These are phyloP conservation scores for Gloeophyllum trabeum DNA, from an alignment of 768 basidiomycete species.

Conservation along the genomic window DNA sequence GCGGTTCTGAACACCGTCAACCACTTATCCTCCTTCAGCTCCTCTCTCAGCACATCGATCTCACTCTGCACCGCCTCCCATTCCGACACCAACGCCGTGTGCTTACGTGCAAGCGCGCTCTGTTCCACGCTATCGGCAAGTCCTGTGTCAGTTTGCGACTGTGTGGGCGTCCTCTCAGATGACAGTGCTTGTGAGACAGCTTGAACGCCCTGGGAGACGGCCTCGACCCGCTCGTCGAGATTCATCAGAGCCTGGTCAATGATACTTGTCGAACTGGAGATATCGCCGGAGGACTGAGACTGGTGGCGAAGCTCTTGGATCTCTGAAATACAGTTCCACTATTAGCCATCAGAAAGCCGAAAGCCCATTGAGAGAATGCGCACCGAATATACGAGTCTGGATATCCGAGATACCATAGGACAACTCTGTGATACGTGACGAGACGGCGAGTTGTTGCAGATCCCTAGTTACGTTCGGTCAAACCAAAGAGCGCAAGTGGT, in stretches of 20 bases:
- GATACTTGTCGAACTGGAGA: slow-evolving; percentile 46
- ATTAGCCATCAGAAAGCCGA: slow-evolving; percentile 88
- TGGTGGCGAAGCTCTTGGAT: slow-evolving; percentile 91
- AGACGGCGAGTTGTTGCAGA: slow-evolving; percentile 64
- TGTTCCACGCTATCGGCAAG: slow-evolving; percentile 26
- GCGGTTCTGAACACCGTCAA: slow-evolving; percentile 90
- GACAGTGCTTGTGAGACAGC: slow-evolving; percentile 49
- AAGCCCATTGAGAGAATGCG: slow-evolving; percentile 43
- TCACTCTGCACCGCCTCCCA: slow-evolving; percentile 79
- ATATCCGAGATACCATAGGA: slow-evolving; percentile 84
- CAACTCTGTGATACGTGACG: slow-evolving; percentile 79
- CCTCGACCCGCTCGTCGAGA: slow-evolving; percentile 70
- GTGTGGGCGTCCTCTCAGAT: slow-evolving; percentile 34
- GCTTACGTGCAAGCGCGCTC: slow-evolving; percentile 55
- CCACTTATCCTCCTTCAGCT: slow-evolving; percentile 97
- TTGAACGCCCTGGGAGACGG: slow-evolving; percentile 62
- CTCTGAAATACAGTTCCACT: slow-evolving; percentile 67
- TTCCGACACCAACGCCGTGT: slow-evolving; percentile 57
- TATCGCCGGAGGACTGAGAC: slow-evolving; percentile 52
- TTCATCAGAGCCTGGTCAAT: slow-evolving; percentile 77
- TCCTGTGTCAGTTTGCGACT: slow-evolving; percentile 22
- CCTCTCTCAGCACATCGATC: slow-evolving; percentile 74
- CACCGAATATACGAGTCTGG: slow-evolving; percentile 86
- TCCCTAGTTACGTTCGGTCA: slow-evolving; percentile 36
- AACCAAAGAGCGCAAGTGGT: slow-evolving; percentile 5